These are phyloP conservation scores for Brassica rapa DNA, from an alignment of 345 rosid species.

Conservation along the genomic window DNA sequence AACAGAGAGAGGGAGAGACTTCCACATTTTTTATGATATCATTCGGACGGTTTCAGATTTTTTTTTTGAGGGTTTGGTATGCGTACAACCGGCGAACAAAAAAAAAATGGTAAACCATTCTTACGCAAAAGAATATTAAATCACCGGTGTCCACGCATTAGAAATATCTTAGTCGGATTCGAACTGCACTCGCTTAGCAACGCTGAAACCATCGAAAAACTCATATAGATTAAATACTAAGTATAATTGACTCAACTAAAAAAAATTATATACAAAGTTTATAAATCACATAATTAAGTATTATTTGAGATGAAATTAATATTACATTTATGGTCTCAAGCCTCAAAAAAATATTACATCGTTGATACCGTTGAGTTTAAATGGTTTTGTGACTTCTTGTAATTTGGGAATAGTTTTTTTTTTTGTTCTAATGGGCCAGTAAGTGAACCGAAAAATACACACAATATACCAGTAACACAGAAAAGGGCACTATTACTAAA, in stretches of 20 bases:
- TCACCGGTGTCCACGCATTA: too few relatives aligned
- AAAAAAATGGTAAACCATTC: too few relatives aligned
- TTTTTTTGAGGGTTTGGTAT: background rate
- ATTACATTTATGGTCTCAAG: too few relatives aligned
- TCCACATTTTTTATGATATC: constrained; percentile 14
- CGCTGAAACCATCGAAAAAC: too few relatives aligned
- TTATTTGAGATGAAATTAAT: background rate
- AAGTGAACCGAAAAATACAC: background rate
- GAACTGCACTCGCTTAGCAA: too few relatives aligned
- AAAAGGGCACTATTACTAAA: background rate
- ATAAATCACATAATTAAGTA: too few relatives aligned
- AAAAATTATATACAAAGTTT: background rate
- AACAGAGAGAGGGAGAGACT: background rate
- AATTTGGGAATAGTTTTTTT: background rate
- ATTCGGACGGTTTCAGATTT: background rate
- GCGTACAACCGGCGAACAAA: background rate
- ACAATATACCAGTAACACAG: background rate
- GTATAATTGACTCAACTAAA: background rate
- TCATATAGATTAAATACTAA: background rate
- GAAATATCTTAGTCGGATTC: too few relatives aligned
- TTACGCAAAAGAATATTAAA: too few relatives aligned
- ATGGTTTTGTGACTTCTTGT: background rate
- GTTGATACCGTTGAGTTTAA: background rate
- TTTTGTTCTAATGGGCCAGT: background rate
- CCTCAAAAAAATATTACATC: too few relatives aligned